These are phyloP conservation scores for Eutreptiella sp. DNA, from an alignment of 208 protist genomes.

Conservation along the genomic window DNA sequence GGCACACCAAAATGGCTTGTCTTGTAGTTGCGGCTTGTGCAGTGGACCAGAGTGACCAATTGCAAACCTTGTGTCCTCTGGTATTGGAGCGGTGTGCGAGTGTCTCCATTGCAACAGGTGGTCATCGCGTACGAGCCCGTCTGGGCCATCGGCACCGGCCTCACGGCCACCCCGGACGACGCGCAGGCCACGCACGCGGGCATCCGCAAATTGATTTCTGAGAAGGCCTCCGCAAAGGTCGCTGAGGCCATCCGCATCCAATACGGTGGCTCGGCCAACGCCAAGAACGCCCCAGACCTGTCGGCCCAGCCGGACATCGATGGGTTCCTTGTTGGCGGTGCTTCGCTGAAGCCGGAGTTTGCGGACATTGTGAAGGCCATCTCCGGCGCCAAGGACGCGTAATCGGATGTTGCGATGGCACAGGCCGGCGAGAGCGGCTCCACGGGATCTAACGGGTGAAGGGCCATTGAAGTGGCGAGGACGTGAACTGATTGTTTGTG, in stretches of 20 bases:
- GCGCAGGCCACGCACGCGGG: background rate
- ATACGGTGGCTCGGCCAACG: constrained; percentile 79
- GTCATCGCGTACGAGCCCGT: constrained; percentile 86
- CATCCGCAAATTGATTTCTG: background rate
- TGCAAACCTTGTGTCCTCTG: too few species aligned
- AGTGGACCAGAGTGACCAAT: too few species aligned
- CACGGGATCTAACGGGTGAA: too few species aligned
- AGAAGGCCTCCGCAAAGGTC: constrained; percentile 30
- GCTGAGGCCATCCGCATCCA: constrained; percentile 55
- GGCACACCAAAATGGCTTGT: too few species aligned
- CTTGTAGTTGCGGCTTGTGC: too few species aligned
- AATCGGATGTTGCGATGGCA: too few species aligned
- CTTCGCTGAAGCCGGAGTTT: constrained; percentile 54
- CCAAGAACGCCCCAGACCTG: constrained; percentile 55
- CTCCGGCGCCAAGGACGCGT: too few species aligned
- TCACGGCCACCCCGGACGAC: constrained; percentile 64
- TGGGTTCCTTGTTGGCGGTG: constrained; percentile 85
- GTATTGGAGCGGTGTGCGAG: too few species aligned
- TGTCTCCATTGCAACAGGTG: too few species aligned
- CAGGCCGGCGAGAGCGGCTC: too few species aligned
- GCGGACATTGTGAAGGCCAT: constrained; percentile 13
- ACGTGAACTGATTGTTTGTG: too few species aligned
- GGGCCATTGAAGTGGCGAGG: too few species aligned
- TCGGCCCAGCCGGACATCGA: constrained; percentile 60
- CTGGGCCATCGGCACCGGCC: constrained; percentile 85